Base-by-base conservation (phyloP, 2,329 filamentous ascomycete species). In the Arthrobotrys pseudoclavata region DNA sequence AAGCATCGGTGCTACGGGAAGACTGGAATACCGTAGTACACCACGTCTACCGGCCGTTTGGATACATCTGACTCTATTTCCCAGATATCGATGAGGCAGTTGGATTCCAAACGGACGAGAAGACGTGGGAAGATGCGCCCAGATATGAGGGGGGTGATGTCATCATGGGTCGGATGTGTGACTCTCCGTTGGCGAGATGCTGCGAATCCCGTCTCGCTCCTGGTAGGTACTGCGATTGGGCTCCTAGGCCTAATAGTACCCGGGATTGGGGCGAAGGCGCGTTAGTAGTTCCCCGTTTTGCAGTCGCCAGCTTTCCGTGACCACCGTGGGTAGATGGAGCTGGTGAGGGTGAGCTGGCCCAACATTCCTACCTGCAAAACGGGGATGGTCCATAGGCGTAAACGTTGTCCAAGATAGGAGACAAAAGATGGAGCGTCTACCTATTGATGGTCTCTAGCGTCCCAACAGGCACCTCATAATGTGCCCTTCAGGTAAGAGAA, bases 101-200 rank as follows among this genome's bases (percentile, higher is more conserved):
- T 29, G 63, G 69, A 47, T 60, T 76, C 55, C 47, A 61, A 20
- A 55, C 47, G 22, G 71, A 76, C 47, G 55, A 55, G 13, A 55
- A 69, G 18, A 76, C 64, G 64, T 76, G 71, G 71, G 64, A 76
- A 76, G 64, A 76, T 64, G 71, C 71, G 24, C 71, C 64, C 71
- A 76, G 71, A 76, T 63, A 76, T 48, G 53, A 45, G 34, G 31
- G 12, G 55, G 64, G 64, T 13, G 71, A 69, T 50, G 64, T 69
- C 71, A 69, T 69, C 40, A 76, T 76, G 71, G 71, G 71, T 60
- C 47, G 55, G 15, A 69, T 69, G 71, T 69, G 63, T 55, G 71
- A 76, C n/a, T 63, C 29, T 76, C 45, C 55, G 31, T 76, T 55
- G 71, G 53, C 47, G 63, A 42, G 63, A 37, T 69, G 57, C 22